A percentile compares a stretch with the other conserved stretches of the same genome.
These are phyloP conservation scores for Sonneratia caseolaris DNA, from an alignment of 345 rosid genomes.

Conservation along the genomic window DNA sequence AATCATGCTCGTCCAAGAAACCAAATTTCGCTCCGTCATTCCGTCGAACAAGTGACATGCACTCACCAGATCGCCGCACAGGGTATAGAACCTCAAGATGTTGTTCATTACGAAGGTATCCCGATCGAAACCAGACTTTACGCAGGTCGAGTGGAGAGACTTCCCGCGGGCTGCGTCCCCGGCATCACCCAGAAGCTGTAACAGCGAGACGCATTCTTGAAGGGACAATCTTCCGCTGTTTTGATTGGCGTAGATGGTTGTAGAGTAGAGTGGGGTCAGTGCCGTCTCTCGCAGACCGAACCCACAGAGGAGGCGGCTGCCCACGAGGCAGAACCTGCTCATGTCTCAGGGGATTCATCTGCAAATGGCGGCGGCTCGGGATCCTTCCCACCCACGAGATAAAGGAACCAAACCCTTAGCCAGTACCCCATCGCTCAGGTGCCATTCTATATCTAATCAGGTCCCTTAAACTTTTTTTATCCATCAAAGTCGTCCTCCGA, in stretches of 20 bases:
- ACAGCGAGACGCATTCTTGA: neutral
- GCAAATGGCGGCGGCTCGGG: too few species aligned
- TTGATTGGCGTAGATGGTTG: neutral
- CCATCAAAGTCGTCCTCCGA: too few species aligned
- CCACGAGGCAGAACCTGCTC: neutral
- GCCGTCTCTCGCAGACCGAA: neutral
- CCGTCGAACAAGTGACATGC: constrained; percentile 24
- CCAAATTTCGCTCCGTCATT: constrained; percentile 15
- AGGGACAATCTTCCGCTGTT: neutral
- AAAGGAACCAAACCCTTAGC: too few species aligned
- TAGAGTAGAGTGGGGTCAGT: neutral
- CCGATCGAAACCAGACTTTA: constrained; percentile 4
- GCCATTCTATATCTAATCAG: too few species aligned
- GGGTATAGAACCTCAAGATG: neutral
- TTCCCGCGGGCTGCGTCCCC: neutral
- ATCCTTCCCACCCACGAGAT: too few species aligned
- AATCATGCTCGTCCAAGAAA: constrained; percentile 8
- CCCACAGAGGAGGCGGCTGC: neutral
- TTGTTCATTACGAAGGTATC: constrained; percentile 5
- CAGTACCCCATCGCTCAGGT: too few species aligned
- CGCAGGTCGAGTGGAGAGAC: neutral
- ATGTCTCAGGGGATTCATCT: too few species aligned
- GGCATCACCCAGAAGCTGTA: constrained; percentile 5
- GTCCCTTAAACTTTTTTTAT: too few species aligned
- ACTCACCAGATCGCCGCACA: neutral